phyloP scores from a whole-genome alignment of 2,329 filamentous ascomycete genomes.

The Cercospora zeina region DNA sequence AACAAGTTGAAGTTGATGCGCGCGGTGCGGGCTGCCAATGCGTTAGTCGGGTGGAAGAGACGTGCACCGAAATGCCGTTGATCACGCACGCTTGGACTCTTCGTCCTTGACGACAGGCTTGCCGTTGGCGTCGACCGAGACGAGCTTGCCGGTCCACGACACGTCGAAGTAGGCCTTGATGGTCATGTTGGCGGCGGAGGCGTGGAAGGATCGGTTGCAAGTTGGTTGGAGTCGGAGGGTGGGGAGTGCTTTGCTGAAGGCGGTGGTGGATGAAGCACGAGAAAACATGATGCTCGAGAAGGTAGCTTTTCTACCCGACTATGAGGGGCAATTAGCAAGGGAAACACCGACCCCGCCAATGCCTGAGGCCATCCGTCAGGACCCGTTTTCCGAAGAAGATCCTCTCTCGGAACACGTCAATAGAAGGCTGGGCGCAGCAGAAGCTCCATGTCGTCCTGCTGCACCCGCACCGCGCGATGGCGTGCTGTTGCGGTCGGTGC shows the following conservation, averaged over 20 bases:
- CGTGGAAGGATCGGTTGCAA: constrained; percentile 57
- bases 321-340: constrained; percentile 14
- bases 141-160: constrained; percentile 61
- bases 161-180: constrained; percentile 64
- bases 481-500: neutral
- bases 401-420: constrained; percentile 11
- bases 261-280: constrained; percentile 16
- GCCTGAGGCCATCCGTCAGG: constrained; percentile 1
- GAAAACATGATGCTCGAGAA: constrained; percentile 19
- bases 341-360: constrained; percentile 10
- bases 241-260: constrained; percentile 32
- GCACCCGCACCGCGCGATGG: constrained; percentile 1
- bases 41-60: neutral
- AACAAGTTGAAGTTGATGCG: constrained; percentile 89
- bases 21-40: constrained; percentile 64
- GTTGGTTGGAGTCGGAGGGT: constrained; percentile 38
- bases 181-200: constrained; percentile 72
- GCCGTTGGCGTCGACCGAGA: constrained; percentile 61
- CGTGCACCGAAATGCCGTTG: constrained; percentile 26
- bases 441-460: constrained; percentile 9
- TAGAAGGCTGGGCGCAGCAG: neutral
- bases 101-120: constrained; percentile 47
- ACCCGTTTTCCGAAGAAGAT: constrained; percentile 8
- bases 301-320: constrained; percentile 13
- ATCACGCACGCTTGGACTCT: constrained; percentile 59